phyloP scores from a whole-genome alignment of 331 rosid species.

The Prunus yedoensis region DNA sequence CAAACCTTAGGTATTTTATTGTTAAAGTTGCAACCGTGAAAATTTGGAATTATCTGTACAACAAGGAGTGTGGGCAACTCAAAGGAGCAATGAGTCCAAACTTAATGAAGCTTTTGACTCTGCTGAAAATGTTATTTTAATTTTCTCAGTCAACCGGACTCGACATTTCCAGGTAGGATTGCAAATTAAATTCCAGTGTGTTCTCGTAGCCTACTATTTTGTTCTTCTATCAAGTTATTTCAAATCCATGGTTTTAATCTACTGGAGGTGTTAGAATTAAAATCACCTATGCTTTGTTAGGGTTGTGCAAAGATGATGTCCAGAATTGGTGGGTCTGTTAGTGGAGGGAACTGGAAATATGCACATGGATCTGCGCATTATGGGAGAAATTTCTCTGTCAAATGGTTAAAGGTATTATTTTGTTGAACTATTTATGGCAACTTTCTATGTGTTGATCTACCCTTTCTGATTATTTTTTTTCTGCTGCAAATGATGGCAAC shows the following conservation, averaged over 20 bases:
- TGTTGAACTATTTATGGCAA: not conserved
- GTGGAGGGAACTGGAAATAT: slow-evolving; percentile 99
- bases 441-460: not conserved
- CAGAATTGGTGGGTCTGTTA: slow-evolving; percentile 93
- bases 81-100: slow-evolving; percentile 98
- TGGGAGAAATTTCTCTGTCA: slow-evolving; percentile 89
- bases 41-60: slow-evolving; percentile 99
- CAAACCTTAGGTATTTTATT: slow-evolving; percentile 89
- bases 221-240: not conserved
- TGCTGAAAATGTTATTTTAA: slow-evolving; percentile 88
- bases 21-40: slow-evolving; percentile 99
- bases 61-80: slow-evolving; percentile 99
- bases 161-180: slow-evolving; percentile 93
- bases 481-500: not conserved
- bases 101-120: slow-evolving; percentile 96
- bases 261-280: slow-evolving; percentile 10
- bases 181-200: slow-evolving; percentile 18
- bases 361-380: slow-evolving; percentile 99
- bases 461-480: not conserved
- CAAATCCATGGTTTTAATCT: not conserved
- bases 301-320: slow-evolving; percentile 99
- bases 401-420: slow-evolving; percentile 81
- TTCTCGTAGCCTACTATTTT: slow-evolving; percentile 18
- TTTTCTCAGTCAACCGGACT: slow-evolving; percentile 98
- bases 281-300: slow-evolving; percentile 44